These are phyloP conservation scores for thale cress (Arabidopsis thaliana) DNA, from an alignment of 345 rosid genomes.

Conservation along the genomic window DNA sequence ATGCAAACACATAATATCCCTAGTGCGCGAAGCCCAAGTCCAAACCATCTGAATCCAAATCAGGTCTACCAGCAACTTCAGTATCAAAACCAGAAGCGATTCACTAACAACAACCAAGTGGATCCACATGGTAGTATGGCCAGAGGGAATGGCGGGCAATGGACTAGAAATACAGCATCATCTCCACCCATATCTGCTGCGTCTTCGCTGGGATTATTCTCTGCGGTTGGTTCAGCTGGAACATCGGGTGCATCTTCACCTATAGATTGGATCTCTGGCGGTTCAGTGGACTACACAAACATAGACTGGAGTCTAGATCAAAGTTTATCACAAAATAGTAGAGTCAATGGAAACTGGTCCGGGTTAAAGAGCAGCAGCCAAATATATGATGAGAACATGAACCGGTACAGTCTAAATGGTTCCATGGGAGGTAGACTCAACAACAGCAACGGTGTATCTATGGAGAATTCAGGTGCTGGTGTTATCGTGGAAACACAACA, in stretches of 20 bases:
- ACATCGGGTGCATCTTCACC: conserved; percentile 69
- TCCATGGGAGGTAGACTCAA: conserved; percentile 50
- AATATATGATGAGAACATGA: conserved; percentile 48
- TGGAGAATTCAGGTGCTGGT: conserved; percentile 50
- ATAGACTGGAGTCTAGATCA: conserved; percentile 87
- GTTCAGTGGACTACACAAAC: conserved; percentile 64
- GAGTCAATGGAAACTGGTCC: conserved; percentile 52
- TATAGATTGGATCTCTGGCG: conserved; percentile 74
- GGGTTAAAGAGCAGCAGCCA: conserved; percentile 47
- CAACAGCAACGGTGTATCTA: conserved; percentile 46
- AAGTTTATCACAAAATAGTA: conserved; percentile 50
- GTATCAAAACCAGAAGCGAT: conserved; percentile 62
- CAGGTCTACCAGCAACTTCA: conserved; percentile 65
- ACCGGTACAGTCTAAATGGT: conserved; percentile 49
- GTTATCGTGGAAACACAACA: conserved; percentile 51
- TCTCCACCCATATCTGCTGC: conserved; percentile 73
- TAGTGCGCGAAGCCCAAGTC: conserved; percentile 51
- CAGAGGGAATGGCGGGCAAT: conserved; percentile 58
- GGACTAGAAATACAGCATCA: conserved; percentile 55
- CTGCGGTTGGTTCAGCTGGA: conserved; percentile 62
- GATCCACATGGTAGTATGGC: conserved; percentile 54
- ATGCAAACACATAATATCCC: conserved; percentile 50
- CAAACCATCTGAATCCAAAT: conserved; percentile 51
- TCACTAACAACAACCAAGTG: conserved; percentile 43
- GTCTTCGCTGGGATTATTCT: conserved; percentile 80